Base-by-base conservation (phyloP, 306 rosid genomes). In the Morella rubra region DNA sequence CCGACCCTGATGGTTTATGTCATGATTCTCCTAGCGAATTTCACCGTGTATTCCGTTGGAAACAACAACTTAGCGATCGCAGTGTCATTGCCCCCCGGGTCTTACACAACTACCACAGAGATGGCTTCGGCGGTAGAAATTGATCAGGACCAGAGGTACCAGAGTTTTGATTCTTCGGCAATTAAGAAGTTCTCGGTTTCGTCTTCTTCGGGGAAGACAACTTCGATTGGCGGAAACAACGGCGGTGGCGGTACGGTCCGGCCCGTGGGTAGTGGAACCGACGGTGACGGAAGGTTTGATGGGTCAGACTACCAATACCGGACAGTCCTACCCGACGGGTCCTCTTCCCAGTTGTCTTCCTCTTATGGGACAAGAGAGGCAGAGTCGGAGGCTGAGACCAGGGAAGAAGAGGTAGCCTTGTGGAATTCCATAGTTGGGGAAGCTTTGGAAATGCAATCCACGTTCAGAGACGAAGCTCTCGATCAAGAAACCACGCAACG, bases 1-100 rank as follows among this genome's bases (percentile, higher is more conserved):
- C 99, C 99, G 1, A 93, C 96, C 0, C 82, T 96, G 7, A 96
- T 96, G 99, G 87, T 96, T 24, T 93, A 91, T 66, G 87, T 96
- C 4, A 96, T 96, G 99, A 89, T 96, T 7, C 85, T 96, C 5
- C 73, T 96, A 0, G 99, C 99, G 0, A 96, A 96, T 72, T 96
- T 96, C 79, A 91, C 97, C 0, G 99, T 96, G 8, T 71, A 84
- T 46, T 96, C 99, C 1, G 80, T 96, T 87, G 90, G 93, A 0
- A 77, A 84, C 71, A 88, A 86, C 71, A 87, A 86, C 93, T 6
- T 83, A 71, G 93, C 99, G 46, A 15, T 96, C 46, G 97, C 93
- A 1, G 84, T 90, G 12, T 52, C 81, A 7, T 7, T 74, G 0
- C 80, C 89, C 0, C 82, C 74, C 5, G 58, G 74, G 5, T 5